Evolutionary conservation across 2,329 filamentous ascomycete genomes (phyloP), one percentile per base, ranked within the genome.

Genomic region (Fusarium setosum): DNA sequence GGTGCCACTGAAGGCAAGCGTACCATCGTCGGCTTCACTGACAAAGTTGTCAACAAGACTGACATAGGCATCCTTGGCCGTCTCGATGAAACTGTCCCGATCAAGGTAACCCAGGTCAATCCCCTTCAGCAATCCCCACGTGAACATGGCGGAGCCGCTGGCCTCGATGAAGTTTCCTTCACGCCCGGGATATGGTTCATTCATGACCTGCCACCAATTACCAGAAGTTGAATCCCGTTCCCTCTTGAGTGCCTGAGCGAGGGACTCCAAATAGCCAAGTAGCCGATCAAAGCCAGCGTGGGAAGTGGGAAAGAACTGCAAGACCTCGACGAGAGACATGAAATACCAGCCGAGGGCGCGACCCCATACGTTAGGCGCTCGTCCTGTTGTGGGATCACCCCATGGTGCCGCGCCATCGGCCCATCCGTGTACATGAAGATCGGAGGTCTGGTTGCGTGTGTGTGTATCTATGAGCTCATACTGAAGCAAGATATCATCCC

Each of bases 141-240:
- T 79, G 62, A 87, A 87, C 83, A 88, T 86, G 3, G 84, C 84
- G 1, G 83, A 83, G 1, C 80, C 86, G 37, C 84, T 86, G 20
- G 82, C 84, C 73, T 89, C 85, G 45, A 88, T 84, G 67, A 84
- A 88, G 69, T 89, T 88, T 1, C 84, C 84, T 32, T 79, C 54
- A 26, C 74, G 65, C 1, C 76, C 79, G 0, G 81, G 78, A 40
- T 83, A 82, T 3, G 79, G 78, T 35, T 81, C 78, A 55, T 80
- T 81, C 82, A 88, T 85, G 29, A 87, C 78, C 41, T 86, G 74
- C 83, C 83, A 88, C 84, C 86, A 88, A n/a, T 81, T 84, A 0
- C 84, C 84, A 3, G 59, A 63, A 3, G 51, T 60, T 3, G 34
- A 2, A 53, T 86, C 82, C 13, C 79, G 80, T 1, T 78, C 76